Conservation (phyloP, 208 protist genomes). For the Naegleria gruberi region DNA sequence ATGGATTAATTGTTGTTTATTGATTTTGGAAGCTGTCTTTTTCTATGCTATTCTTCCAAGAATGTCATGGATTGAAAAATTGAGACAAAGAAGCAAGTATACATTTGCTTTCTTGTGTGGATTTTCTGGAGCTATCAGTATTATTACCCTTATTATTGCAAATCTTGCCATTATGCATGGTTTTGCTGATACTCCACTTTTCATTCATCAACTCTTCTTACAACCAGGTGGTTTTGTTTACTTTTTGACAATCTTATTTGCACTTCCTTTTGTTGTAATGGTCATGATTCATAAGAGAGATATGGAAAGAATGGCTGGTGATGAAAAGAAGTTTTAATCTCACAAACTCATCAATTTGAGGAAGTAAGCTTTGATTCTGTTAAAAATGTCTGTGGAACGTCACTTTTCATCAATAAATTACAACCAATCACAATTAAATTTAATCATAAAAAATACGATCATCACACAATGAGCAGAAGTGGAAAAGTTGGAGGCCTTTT, state of each 20-base stretch:
- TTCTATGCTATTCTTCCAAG: conserved; percentile 45
- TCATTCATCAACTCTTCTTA: not conserved
- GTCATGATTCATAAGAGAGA: not conserved
- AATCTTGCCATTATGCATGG: conserved; percentile 44
- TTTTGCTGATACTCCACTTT: not conserved
- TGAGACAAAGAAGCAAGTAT: conserved; percentile 33
- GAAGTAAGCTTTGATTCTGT: too few species aligned
- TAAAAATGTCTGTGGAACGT: not conserved
- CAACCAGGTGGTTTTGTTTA: not conserved
- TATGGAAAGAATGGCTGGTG: not conserved
- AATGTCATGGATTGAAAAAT: not conserved
- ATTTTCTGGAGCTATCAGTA: conserved; percentile 37
- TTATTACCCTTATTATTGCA: conserved; percentile 50
- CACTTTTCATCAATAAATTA: not conserved
- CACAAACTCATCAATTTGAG: not conserved
- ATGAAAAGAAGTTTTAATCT: not conserved
- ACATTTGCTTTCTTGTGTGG: conserved; percentile 40
- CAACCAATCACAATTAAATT: too few species aligned
- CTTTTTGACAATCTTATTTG: not conserved
- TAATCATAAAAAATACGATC: not conserved
- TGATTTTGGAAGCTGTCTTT: conserved; percentile 58
- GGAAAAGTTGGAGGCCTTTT: not conserved
- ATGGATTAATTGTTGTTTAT: conserved; percentile 51
- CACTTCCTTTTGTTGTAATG: not conserved
- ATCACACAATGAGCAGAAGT: not conserved